Evolutionary conservation across 1,284 basidiomycete genomes (phyloP).

Genomic region (Irpex lacteus): DNA sequence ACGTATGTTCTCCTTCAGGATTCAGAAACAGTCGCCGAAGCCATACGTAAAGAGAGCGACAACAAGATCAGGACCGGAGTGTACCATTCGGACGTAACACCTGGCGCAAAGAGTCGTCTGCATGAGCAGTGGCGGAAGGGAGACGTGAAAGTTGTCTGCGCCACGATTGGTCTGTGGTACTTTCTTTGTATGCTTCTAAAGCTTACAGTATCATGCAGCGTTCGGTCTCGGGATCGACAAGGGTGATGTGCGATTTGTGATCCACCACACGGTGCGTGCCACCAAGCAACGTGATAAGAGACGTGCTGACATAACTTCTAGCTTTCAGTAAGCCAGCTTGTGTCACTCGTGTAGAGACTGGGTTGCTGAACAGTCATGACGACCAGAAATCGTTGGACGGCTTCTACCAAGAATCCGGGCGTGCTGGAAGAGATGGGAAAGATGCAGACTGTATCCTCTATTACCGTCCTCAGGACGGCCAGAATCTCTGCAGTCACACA

Average conservation of each 20-base stretch:
- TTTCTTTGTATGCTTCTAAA: not conserved
- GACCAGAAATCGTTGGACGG: slow-evolving; percentile 73
- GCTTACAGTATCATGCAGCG: slow-evolving; percentile 37
- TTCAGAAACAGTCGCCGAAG: slow-evolving; percentile 68
- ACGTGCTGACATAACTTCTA: slow-evolving; percentile 21
- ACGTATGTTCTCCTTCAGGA: slow-evolving; percentile 45
- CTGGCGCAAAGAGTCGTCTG: slow-evolving; percentile 68
- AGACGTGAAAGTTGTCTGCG: slow-evolving; percentile 82
- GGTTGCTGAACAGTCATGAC: not conserved
- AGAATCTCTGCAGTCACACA: slow-evolving; percentile 31
- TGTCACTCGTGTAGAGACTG: not conserved
- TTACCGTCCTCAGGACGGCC: slow-evolving; percentile 82
- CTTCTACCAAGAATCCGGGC: slow-evolving; percentile 83
- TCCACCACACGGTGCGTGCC: slow-evolving; percentile 74
- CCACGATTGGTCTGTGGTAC: slow-evolving; percentile 71
- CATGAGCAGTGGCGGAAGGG: slow-evolving; percentile 81
- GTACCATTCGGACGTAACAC: slow-evolving; percentile 76
- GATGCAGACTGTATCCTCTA: slow-evolving; percentile 75
- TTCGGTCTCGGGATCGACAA: slow-evolving; percentile 89
- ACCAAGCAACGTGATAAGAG: slow-evolving; percentile 11
- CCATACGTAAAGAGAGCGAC: slow-evolving; percentile 53
- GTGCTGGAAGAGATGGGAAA: slow-evolving; percentile 79
- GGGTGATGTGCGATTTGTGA: slow-evolving; percentile 83
- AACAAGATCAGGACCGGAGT: slow-evolving; percentile 80
- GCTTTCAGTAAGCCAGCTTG: slow-evolving; percentile 42